A percentile compares a stretch with the other conserved stretches of the same genome.
These are phyloP conservation scores for Primulina huaijiensis DNA, from an alignment of 257 asterid species.

Conservation along the genomic window DNA sequence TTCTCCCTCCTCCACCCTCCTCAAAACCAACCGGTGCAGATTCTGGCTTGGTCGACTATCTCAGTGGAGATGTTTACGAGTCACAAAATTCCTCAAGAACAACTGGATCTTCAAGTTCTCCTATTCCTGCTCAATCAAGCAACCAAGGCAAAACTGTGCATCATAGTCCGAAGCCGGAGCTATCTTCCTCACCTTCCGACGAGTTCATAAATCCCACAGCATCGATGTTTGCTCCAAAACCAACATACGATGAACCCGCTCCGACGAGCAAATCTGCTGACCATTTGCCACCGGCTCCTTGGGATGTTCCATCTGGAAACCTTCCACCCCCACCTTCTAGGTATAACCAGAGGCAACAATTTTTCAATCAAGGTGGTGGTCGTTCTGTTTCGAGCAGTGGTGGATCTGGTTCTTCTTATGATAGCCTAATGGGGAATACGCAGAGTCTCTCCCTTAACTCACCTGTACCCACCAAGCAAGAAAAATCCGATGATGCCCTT, in stretches of 20 bases:
- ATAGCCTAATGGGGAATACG: slow-evolving; percentile 66
- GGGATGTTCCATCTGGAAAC: slow-evolving; percentile 46
- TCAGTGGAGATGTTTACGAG: slow-evolving; percentile 78
- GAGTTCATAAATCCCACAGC: slow-evolving; percentile 87
- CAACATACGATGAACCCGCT: slow-evolving; percentile 35
- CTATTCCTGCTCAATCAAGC: slow-evolving; percentile 46
- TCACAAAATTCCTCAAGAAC: slow-evolving; percentile 44
- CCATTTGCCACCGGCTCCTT: slow-evolving; percentile 50
- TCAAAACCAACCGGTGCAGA: slow-evolving; percentile 52
- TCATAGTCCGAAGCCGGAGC: slow-evolving; percentile 38
- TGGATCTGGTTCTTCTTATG: slow-evolving; percentile 66
- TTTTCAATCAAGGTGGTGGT: slow-evolving; percentile 57
- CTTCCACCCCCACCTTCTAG: slow-evolving; percentile 77
- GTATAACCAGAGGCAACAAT: slow-evolving; percentile 84
- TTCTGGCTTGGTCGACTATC: slow-evolving; percentile 59
- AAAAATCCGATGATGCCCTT: slow-evolving; percentile 73
- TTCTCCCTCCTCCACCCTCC: slow-evolving; percentile 84
- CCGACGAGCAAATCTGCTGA: slow-evolving; percentile 52
- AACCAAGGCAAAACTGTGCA: slow-evolving; percentile 31
- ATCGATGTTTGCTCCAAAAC: slow-evolving; percentile 50
- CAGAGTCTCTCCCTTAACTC: slow-evolving; percentile 71
- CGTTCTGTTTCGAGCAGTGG: slow-evolving; percentile 49
- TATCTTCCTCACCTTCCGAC: slow-evolving; percentile 48
- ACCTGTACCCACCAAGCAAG: slow-evolving; percentile 52
- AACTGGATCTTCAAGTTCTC: slow-evolving; percentile 39